Conservation (phyloP, 257 asterid species). For the Gentiana dahurica region DNA sequence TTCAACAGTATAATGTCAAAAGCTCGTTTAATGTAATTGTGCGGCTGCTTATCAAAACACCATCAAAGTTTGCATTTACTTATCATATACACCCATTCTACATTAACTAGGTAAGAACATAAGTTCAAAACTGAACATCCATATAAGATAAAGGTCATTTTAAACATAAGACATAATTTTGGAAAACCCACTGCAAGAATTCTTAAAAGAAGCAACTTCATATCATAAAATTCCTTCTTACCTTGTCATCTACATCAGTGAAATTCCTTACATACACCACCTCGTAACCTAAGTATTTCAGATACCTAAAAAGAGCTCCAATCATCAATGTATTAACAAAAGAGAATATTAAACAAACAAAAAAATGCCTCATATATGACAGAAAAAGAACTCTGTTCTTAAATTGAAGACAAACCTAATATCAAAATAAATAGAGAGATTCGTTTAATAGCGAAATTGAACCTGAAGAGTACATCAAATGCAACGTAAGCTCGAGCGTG, state of each 20-base stretch:
- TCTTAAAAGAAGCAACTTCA: too few relatives aligned
- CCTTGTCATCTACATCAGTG: constrained; percentile 96
- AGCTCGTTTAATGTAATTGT: not conserved
- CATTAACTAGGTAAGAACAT: too few relatives aligned
- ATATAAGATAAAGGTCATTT: too few relatives aligned
- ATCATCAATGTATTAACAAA: constrained; percentile 1
- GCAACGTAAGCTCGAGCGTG: constrained; percentile 87
- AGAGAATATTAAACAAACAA: not conserved
- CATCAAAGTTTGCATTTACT: too few relatives aligned
- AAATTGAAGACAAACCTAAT: not conserved
- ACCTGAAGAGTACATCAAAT: constrained; percentile 80
- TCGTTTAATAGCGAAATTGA: not conserved
- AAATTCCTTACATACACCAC: constrained; percentile 81
- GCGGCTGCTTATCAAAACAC: too few relatives aligned
- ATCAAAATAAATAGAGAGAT: not conserved
- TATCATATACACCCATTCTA: too few relatives aligned
- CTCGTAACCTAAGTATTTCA: constrained; percentile 63
- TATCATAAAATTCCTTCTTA: constrained; percentile 18
- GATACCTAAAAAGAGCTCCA: constrained; percentile 33
- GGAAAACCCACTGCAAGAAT: too few relatives aligned
- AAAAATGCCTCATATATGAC: too few relatives aligned
- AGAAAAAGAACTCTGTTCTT: too few relatives aligned
- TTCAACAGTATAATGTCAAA: not conserved
- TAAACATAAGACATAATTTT: not conserved
- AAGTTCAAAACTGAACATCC: too few relatives aligned